These are phyloP conservation scores for Neocucurbitaria cava DNA, from an alignment of 2,329 filamentous ascomycete species.

Conservation along the genomic window DNA sequence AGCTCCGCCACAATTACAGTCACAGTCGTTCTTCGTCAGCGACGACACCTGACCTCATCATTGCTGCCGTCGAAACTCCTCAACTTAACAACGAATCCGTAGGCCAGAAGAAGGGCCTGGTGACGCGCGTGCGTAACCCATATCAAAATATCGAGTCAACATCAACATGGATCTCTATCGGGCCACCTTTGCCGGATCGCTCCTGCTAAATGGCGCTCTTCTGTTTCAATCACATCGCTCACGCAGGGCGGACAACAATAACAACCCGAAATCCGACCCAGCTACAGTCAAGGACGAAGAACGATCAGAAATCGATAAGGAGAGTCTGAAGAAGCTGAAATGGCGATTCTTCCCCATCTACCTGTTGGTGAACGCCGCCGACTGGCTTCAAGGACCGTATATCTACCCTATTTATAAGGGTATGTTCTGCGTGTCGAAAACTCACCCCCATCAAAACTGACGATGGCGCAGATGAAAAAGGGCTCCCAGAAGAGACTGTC, in stretches of 20 bases:
- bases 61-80: too few relatives aligned
- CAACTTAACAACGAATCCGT: neutral
- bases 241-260: slow-evolving; percentile 15
- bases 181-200: slow-evolving; percentile 34
- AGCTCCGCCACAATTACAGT: neutral
- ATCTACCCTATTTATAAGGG: slow-evolving; percentile 62
- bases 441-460: slow-evolving; percentile 6
- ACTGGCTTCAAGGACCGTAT: slow-evolving; percentile 59
- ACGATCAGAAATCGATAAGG: slow-evolving; percentile 30
- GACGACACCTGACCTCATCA: neutral
- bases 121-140: neutral
- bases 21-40: neutral
- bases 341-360: slow-evolving; percentile 55
- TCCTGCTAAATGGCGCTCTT: slow-evolving; percentile 36
- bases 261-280: slow-evolving; percentile 8
- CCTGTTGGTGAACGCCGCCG: slow-evolving; percentile 53
- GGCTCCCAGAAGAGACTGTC: slow-evolving; percentile 54
- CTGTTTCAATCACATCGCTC: slow-evolving; percentile 37
- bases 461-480: slow-evolving; percentile 50
- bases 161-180: slow-evolving; percentile 42
- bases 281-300: slow-evolving; percentile 35
- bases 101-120: neutral
- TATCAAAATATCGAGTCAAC: neutral
- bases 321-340: slow-evolving; percentile 49
- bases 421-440: slow-evolving; percentile 4